These are phyloP conservation scores for Exserohilum turcica DNA, from an alignment of 2,329 filamentous ascomycete species.

Conservation along the genomic window DNA sequence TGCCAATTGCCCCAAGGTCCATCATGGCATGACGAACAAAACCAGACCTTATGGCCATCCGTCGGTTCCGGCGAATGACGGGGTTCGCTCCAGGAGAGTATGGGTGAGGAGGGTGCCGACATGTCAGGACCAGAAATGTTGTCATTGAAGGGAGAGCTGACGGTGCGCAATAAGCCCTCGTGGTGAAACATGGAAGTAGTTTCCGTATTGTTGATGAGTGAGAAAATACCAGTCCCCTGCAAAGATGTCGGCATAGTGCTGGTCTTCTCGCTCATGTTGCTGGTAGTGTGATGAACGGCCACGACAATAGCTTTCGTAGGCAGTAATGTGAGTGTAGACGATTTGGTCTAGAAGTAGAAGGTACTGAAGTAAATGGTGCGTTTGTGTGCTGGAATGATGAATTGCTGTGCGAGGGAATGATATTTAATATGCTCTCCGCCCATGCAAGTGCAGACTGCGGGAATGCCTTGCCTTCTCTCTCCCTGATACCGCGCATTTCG, in stretches of 20 bases:
- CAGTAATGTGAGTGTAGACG: neutral
- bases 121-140: neutral
- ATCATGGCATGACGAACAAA: neutral
- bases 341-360: neutral
- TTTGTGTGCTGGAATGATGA: neutral
- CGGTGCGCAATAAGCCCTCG: too few species aligned
- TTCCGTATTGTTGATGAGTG: neutral
- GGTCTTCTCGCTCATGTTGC: neutral
- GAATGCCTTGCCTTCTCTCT: neutral
- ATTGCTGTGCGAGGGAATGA: neutral
- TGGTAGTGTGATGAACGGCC: neutral
- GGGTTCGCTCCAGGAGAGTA: neutral
- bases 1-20: slow-evolving; percentile 1
- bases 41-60: neutral
- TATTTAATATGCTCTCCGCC: neutral
- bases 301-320: neutral
- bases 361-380: neutral
- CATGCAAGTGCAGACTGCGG: neutral
- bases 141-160: neutral
- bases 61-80: neutral
- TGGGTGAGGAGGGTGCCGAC: neutral
- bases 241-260: too few species aligned
- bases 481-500: neutral
- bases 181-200: too few species aligned
- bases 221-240: too few species aligned